Evolutionary conservation across 1,284 basidiomycete genomes (phyloP), one percentile per base, ranked within the genome.

Genomic region (Coniferiporia weirii): DNA sequence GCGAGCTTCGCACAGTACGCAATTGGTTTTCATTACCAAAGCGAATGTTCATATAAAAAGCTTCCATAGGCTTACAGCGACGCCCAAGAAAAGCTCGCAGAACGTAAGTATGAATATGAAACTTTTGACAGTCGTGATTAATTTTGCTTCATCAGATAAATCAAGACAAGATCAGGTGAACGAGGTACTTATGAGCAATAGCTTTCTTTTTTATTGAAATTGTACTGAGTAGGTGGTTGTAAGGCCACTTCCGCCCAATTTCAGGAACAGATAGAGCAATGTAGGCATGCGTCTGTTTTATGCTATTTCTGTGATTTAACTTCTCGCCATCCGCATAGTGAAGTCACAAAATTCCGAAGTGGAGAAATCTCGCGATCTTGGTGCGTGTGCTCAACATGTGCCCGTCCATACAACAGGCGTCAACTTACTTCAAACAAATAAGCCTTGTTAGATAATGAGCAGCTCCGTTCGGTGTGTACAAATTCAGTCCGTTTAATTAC

Each of bases 401-500:
- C 27, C 5, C 2, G 3, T 27, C 27, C 5, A n/a, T 27, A 27
- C 27, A 5, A 27, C 27, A 27, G 5, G 5, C 5, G 2, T 27
- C 27, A 27, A 17, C 19, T 52, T 19, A 4, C 10, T 19, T 34
- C 20, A 6, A 6, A 15, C 12, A 22, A 12, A n/a, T 15, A 20
- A 59, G 57, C 52, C 43, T 38, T 54, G 19, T 10, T 43, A 45
- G 57, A 59, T 9, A 35, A 36, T 45, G 52, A 59, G 22, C 34
- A 54, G 17, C 45, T 59, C 19, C 52, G 47, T 10, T 10, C n/a
- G 5, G 57, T 59, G 43, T 7, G 57, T 32, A 43, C 22, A 5
- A 8, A 32, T 15, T 22, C 15, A 1, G 19, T 17, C n/a, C 22
- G 15, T 4, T n/a, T 43, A n/a, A 43, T 43, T 12, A 12, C 40